Conservation (phyloP, 768 basidiomycete genomes). For the Tulasnella sp. region DNA sequence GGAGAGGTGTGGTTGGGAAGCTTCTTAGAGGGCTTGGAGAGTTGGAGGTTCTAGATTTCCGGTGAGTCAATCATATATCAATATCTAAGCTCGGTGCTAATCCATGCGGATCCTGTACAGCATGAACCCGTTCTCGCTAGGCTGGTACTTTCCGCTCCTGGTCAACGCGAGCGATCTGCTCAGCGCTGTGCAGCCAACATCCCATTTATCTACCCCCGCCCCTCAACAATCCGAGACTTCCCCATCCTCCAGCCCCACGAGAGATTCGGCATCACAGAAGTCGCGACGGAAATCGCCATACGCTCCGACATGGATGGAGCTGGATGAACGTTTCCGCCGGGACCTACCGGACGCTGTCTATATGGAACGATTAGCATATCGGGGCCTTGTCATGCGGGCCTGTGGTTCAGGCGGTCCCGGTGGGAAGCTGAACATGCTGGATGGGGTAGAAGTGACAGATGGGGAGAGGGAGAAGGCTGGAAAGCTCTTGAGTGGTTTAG, state of each 20-base stretch:
- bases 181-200: slow-evolving; percentile 53
- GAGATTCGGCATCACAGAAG: neutral
- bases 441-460: slow-evolving; percentile 72
- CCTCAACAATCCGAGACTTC: neutral
- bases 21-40: slow-evolving; percentile 54
- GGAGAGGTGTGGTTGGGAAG: slow-evolving; percentile 59
- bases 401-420: slow-evolving; percentile 30
- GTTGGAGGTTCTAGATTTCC: slow-evolving; percentile 82
- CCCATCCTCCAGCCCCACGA: neutral
- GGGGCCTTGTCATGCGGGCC: slow-evolving; percentile 74
- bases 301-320: slow-evolving; percentile 46
- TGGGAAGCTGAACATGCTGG: slow-evolving; percentile 50
- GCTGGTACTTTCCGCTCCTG: slow-evolving; percentile 87
- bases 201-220: slow-evolving; percentile 13
- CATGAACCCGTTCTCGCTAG: slow-evolving; percentile 96
- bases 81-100: neutral
- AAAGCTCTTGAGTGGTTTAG: slow-evolving; percentile 43
- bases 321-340: slow-evolving; percentile 79
- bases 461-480: slow-evolving; percentile 81
- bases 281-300: slow-evolving; percentile 2
- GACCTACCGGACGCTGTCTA: slow-evolving; percentile 84
- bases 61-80: slow-evolving; percentile 40
- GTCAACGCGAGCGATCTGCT: slow-evolving; percentile 44
- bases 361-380: slow-evolving; percentile 76
- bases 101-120: slow-evolving; percentile 25